phyloP scores from a whole-genome alignment of 768 basidiomycete species.

The Russula dissimulans region DNA sequence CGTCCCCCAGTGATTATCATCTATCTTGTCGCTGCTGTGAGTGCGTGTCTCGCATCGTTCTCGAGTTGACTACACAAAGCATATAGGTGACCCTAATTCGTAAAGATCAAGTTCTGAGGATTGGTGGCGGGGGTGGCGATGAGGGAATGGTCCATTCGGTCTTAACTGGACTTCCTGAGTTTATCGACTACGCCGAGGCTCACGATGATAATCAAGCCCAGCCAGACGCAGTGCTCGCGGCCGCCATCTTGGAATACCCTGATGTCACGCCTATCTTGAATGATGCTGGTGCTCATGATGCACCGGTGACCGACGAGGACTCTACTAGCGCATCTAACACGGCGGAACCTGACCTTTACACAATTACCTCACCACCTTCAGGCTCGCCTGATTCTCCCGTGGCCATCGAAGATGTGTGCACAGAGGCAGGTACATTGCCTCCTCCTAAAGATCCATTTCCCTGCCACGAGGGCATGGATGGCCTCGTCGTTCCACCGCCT shows the following conservation, averaged over 20 bases:
- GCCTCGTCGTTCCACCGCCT: background rate
- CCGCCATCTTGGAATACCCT: background rate
- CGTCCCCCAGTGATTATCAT: conserved; percentile 74
- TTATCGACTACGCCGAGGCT: conserved; percentile 36
- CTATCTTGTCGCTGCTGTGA: conserved; percentile 75
- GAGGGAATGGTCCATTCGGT: conserved; percentile 78
- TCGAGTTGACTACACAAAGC: background rate
- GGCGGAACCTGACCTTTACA: background rate
- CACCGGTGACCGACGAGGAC: background rate
- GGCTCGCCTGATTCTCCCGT: background rate
- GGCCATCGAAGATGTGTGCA: background rate
- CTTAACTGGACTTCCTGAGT: conserved; percentile 53
- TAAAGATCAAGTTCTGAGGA: conserved; percentile 51
- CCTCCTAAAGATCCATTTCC: background rate
- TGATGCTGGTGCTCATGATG: background rate
- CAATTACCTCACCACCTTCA: background rate
- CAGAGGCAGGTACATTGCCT: background rate
- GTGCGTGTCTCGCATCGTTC: conserved; percentile 25
- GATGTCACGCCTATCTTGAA: background rate
- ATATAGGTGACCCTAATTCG: conserved; percentile 62
- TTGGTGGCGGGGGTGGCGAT: conserved; percentile 56
- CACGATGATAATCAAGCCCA: background rate
- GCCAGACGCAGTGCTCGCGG: background rate
- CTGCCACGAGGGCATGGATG: background rate
- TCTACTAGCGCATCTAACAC: background rate